Evolutionary conservation across 768 basidiomycete species (phyloP).

Genomic region (Tylopilus subfusipes): DNA sequence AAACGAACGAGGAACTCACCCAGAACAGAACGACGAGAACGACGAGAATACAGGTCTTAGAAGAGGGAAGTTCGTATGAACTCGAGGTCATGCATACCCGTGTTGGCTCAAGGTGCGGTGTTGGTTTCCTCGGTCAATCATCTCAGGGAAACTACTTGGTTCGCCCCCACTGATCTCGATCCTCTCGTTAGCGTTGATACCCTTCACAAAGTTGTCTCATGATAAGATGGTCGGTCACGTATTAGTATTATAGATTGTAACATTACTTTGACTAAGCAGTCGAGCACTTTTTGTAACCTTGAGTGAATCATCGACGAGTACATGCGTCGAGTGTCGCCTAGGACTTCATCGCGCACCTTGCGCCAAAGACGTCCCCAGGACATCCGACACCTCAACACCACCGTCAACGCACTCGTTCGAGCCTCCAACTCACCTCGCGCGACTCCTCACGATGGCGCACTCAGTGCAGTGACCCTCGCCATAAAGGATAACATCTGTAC

Average conservation of each 20-base stretch:
- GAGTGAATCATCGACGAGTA: background rate
- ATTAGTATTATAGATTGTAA: too few relatives aligned
- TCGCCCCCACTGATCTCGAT: too few relatives aligned
- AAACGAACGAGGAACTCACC: background rate
- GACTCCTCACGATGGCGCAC: constrained; percentile 17
- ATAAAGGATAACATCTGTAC: constrained; percentile 91
- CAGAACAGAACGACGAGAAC: background rate
- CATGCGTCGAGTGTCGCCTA: background rate
- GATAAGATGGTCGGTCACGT: too few relatives aligned
- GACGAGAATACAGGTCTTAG: background rate
- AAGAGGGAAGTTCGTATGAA: background rate
- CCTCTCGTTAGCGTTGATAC: too few relatives aligned
- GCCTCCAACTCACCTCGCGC: constrained; percentile 6
- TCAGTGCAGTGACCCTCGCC: constrained; percentile 52
- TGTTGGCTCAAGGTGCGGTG: background rate
- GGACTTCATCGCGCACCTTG: background rate
- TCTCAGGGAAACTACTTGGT: too few relatives aligned
- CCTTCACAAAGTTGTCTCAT: too few relatives aligned
- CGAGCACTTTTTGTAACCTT: too few relatives aligned
- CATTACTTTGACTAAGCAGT: too few relatives aligned
- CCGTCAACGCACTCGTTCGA: constrained; percentile 56
- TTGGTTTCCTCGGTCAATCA: too few relatives aligned
- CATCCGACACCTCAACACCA: constrained; percentile 29
- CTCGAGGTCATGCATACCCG: background rate
- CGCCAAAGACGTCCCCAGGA: constrained; percentile 3